Evolutionary conservation across 768 basidiomycete genomes (phyloP).

Genomic region (Boletus rufocinnamomeus): DNA sequence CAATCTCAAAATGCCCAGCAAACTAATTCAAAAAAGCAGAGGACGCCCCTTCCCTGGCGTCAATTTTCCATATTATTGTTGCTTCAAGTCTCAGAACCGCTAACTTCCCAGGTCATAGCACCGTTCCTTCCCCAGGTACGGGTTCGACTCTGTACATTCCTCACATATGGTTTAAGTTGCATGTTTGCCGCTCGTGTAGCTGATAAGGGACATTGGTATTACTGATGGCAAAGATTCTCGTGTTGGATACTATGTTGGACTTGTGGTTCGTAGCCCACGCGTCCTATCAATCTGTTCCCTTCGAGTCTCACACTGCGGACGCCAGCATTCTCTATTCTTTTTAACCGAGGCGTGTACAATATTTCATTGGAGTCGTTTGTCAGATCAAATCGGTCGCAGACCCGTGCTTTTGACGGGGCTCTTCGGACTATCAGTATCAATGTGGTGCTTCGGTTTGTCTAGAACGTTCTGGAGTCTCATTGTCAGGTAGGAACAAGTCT

Average conservation of each 20-base stretch:
- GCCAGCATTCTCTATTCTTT: slow-evolving; percentile 51
- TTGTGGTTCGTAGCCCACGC: slow-evolving; percentile 40
- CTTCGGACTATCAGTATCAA: slow-evolving; percentile 46
- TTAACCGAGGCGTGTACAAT: slow-evolving; percentile 50
- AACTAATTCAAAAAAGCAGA: slow-evolving; percentile 29
- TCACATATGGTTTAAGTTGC: neutral
- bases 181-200: slow-evolving; percentile 8
- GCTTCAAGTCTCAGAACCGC: slow-evolving; percentile 72
- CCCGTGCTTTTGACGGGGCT: slow-evolving; percentile 49
- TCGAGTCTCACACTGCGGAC: neutral
- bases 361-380: slow-evolving; percentile 51
- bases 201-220: slow-evolving; percentile 36
- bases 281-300: neutral
- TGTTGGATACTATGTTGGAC: slow-evolving; percentile 50
- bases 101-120: slow-evolving; percentile 72
- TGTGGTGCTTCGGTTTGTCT: slow-evolving; percentile 51
- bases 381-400: slow-evolving; percentile 51
- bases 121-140: slow-evolving; percentile 68
- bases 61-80: slow-evolving; percentile 70
- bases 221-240: slow-evolving; percentile 47
- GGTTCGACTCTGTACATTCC: neutral
- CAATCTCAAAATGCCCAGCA: slow-evolving; percentile 8
- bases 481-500: slow-evolving; percentile 35
- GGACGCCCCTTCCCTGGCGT: slow-evolving; percentile 64
- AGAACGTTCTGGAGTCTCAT: slow-evolving; percentile 46